Percentiles rank a stretch among this genome's conserved stretches.
Evolutionary conservation across 441 rosid species (phyloP).

Genomic region (Flueggea neowawraea): DNA sequence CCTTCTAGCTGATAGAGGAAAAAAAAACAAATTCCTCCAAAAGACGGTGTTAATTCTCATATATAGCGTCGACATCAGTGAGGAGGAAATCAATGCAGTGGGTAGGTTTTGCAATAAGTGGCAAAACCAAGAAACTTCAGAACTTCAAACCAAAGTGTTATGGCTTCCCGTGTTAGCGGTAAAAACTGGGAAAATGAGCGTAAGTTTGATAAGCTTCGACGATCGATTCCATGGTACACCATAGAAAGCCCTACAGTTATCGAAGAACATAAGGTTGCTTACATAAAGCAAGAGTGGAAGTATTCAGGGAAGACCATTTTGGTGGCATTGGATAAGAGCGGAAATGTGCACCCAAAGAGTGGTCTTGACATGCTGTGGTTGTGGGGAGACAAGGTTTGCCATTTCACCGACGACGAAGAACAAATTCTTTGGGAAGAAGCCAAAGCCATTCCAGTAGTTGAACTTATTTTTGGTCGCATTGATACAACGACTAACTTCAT

Average conservation of each 20-base stretch:
- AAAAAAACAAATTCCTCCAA: too few species aligned
- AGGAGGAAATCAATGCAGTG: constrained; percentile 10
- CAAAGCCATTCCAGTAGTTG: constrained; percentile 13
- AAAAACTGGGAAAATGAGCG: constrained; percentile 16
- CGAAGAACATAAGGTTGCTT: constrained; percentile 26
- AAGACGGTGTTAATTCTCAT: constrained; percentile 21
- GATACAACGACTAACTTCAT: constrained; percentile 6
- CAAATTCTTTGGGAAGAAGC: constrained; percentile 26
- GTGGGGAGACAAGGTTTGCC: too few species aligned
- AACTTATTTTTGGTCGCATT: constrained; percentile 26
- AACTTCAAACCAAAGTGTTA: constrained; percentile 16
- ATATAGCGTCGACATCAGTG: constrained; percentile 28
- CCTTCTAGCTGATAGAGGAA: constrained; percentile 2
- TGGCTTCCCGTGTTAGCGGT: constrained; percentile 7
- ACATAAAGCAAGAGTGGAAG: constrained; percentile 31
- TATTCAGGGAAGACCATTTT: constrained; percentile 20
- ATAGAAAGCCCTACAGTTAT: constrained; percentile 25
- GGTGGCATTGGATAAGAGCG: constrained; percentile 31
- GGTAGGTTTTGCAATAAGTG: constrained; percentile 10
- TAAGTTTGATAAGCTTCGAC: background rate
- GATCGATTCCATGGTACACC: constrained; percentile 31
- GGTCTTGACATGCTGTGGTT: constrained; percentile 42
- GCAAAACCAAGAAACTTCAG: background rate
- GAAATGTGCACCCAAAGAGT: constrained; percentile 23
- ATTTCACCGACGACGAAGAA: constrained; percentile 29